Base-by-base conservation (phyloP, 1,284 basidiomycete genomes). In the Thelephora terrestris region DNA sequence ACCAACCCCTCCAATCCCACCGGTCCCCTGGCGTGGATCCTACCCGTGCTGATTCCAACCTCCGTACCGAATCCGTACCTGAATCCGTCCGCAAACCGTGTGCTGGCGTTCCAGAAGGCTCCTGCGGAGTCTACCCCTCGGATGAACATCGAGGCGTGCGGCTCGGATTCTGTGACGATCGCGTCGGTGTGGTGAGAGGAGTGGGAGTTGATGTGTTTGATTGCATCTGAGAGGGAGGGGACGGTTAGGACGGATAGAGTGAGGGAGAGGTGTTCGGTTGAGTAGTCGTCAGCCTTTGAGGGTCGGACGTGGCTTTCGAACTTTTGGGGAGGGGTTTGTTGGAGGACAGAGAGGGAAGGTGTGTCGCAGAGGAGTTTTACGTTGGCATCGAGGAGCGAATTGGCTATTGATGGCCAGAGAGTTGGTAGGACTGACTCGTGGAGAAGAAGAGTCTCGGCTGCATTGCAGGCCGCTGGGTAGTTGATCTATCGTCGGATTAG, bases 61-160 rank as follows among this genome's bases (percentile, higher is more conserved):
- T 99, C 96, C 2, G 96, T 95, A 1, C 96, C 96, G 55, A 97
- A 91, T 0, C 96, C 96, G 65, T 93, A 99, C 49, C 96, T 71
- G 67, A 95, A 98, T 1, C 96, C 96, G 65, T 99, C 96, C 0
- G 94, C 88, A 61, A 99, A 99, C 43, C 96, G 78, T 7, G 96
- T 96, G 54, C 85, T 90, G 3, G 93, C 91, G 59, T 99, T 99
- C 54, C 97, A 79, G 59, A 89, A 99, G 7, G 91, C 91, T 46
- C 94, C 93, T 2, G 96, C 90, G 2, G 85, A 89, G 64, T 95
- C 92, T 23, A 99, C 83, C 2, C 88, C 88, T 20, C 85, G 75
- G 58, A 85, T 89, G 70, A 98, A 99, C 21, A 70, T 71, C 18
- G 78, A 74, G 34, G 85, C 89, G 39, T 79, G 70, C 1, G 58